Conservation (phyloP, 331 rosid genomes). For the Ulmus americana region DNA sequence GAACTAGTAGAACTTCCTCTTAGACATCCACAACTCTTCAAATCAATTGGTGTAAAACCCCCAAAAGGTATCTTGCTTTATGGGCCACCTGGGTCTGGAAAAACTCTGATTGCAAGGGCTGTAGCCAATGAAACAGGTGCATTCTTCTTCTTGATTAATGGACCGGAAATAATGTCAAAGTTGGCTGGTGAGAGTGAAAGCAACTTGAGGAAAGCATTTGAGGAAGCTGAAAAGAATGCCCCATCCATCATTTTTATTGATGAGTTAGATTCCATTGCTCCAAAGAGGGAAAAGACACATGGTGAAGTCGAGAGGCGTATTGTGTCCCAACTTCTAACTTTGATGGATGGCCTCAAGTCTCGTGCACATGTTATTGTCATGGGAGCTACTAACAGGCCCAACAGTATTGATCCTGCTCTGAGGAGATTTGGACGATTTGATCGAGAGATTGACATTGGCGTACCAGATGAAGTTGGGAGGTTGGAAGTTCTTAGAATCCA, state of each 20-base stretch:
- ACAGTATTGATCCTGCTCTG: constrained; percentile 92
- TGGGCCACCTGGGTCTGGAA: constrained; percentile 94
- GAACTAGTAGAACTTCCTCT: constrained; percentile 84
- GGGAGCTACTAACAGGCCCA: constrained; percentile 92
- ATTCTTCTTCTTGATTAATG: constrained; percentile 92
- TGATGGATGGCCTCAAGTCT: constrained; percentile 90
- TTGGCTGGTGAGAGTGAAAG: constrained; percentile 97
- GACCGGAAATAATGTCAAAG: constrained; percentile 90
- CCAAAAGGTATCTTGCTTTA: constrained; percentile 86
- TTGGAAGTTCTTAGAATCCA: constrained; percentile 94
- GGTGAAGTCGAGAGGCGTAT: constrained; percentile 96
- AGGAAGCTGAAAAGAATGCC: constrained; percentile 98
- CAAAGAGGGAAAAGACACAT: constrained; percentile 90
- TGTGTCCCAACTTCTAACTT: constrained; percentile 87
- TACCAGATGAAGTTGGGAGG: constrained; percentile 89
- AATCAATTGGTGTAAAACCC: constrained; percentile 94
- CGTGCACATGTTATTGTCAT: constrained; percentile 95
- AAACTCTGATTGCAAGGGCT: constrained; percentile 88
- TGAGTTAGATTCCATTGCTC: constrained; percentile 95
- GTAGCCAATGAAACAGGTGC: constrained; percentile 99
- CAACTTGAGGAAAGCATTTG: constrained; percentile 94
- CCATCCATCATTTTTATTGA: constrained; percentile 95
- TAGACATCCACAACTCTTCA: constrained; percentile 92
- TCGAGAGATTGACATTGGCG: constrained; percentile 89
- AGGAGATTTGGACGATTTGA: constrained; percentile 98